phyloP scores from a whole-genome alignment of 805 yeast genomes.

The Priceomyces castillae region DNA sequence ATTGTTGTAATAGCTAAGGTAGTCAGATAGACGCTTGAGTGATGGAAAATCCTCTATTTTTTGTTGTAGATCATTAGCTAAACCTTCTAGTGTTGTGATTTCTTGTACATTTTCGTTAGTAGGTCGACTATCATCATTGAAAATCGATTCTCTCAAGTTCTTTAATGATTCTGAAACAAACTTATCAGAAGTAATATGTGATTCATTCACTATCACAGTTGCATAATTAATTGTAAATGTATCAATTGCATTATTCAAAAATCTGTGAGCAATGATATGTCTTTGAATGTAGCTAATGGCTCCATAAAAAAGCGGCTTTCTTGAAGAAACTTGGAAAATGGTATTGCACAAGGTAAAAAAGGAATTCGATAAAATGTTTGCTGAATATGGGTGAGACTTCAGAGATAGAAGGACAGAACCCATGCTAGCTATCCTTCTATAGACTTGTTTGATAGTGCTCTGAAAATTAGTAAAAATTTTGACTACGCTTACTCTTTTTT shows the following conservation, averaged over 20 bases:
- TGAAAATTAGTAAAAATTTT: background rate
- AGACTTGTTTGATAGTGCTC: background rate
- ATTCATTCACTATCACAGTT: background rate
- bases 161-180: conserved; percentile 5
- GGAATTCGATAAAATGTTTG: conserved; percentile 8
- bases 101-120: background rate
- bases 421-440: background rate
- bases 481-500: background rate
- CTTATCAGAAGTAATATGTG: conserved; percentile 1
- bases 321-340: conserved; percentile 9
- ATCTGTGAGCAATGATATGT: conserved; percentile 2
- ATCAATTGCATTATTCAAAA: conserved; percentile 3
- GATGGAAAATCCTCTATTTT: conserved; percentile 5
- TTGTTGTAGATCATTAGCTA: conserved; percentile 14
- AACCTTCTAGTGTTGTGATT: conserved; percentile 10
- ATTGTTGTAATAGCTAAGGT: background rate
- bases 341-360: conserved; percentile 10
- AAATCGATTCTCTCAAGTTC: conserved; percentile 4
- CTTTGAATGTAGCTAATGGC: conserved; percentile 4
- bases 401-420: background rate
- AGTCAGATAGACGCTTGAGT: background rate
- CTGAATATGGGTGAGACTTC: background rate
- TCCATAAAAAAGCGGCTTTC: conserved; percentile 12
- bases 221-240: background rate
- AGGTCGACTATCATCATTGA: conserved; percentile 5